These are phyloP conservation scores for Fusarium brevicatenulatum DNA, from an alignment of 2,329 filamentous ascomycete genomes.

Conservation along the genomic window DNA sequence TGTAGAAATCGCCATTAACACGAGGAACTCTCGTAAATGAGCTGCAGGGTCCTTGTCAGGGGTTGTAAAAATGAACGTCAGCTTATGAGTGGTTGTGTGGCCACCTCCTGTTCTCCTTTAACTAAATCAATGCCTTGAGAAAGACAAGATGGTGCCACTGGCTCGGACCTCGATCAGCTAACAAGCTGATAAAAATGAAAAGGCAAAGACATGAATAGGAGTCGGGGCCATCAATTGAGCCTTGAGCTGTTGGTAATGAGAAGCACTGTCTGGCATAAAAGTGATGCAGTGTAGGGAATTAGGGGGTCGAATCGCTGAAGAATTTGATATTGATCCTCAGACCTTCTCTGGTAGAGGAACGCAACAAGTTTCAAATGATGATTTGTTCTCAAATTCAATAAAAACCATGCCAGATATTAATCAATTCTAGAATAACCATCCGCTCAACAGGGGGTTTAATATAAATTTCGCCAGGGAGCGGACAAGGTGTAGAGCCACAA, in stretches of 20 bases:
- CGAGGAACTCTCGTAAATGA: constrained; percentile 33
- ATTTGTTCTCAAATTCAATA: neutral
- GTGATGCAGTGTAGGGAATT: neutral
- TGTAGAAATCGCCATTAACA: constrained; percentile 18
- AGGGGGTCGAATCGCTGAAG: neutral
- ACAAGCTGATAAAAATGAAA: constrained; percentile 14
- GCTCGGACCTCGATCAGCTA: constrained; percentile 6
- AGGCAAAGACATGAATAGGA: neutral
- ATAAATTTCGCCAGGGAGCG: constrained; percentile 41
- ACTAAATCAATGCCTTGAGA: neutral
- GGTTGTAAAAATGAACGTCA: constrained; percentile 22
- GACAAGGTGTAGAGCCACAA: constrained; percentile 44
- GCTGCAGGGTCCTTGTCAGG: constrained; percentile 23
- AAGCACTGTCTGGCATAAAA: neutral
- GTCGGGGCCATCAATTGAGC: neutral
- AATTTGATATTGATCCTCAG: neutral
- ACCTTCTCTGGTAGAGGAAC: neutral
- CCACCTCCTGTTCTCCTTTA: constrained; percentile 17
- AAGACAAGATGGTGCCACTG: constrained; percentile 18
- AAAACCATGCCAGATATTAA: constrained; percentile 7
- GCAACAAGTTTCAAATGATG: neutral
- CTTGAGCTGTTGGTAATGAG: neutral
- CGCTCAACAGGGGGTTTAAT: constrained; percentile 26
- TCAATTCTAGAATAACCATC: constrained; percentile 17
- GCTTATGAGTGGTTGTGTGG: constrained; percentile 24